These are phyloP conservation scores for Penicillium paneum DNA, from an alignment of 2,329 filamentous ascomycete species.

Conservation along the genomic window DNA sequence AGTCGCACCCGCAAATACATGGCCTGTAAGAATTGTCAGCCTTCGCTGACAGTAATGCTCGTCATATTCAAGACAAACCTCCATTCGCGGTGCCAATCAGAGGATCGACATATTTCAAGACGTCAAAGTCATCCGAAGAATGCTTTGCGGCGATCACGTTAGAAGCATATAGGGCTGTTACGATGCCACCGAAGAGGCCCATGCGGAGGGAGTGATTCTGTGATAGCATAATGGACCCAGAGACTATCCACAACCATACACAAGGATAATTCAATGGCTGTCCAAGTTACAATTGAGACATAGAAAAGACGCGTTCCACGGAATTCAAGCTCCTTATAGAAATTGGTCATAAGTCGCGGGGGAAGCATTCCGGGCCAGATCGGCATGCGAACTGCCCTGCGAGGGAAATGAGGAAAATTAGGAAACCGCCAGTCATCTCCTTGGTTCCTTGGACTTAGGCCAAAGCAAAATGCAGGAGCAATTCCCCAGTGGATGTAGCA, in stretches of 20 bases:
- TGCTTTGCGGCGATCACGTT: constrained; percentile 1
- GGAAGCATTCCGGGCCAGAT: constrained; percentile 20
- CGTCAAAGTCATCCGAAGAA: constrained; percentile 24
- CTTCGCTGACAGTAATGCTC: neutral
- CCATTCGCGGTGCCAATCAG: constrained; percentile 56
- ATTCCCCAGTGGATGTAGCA: constrained; percentile 2
- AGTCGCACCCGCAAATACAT: constrained; percentile 58
- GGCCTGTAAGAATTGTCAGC: constrained; percentile 35
- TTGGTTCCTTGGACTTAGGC: neutral
- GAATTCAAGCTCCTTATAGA: constrained; percentile 11
- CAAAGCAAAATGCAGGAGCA: neutral
- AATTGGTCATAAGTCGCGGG: constrained; percentile 6
- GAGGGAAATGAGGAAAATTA: neutral
- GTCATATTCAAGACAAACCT: constrained; percentile 22
- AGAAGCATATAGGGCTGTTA: constrained; percentile 11
- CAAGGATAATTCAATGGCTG: neutral
- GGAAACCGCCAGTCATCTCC: neutral
- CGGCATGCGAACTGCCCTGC: constrained; percentile 10
- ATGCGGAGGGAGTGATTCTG: neutral
- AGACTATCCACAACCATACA: neutral
- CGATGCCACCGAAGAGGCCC: constrained; percentile 2
- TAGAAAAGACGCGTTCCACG: neutral
- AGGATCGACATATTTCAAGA: constrained; percentile 48
- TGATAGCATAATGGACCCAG: constrained; percentile 7
- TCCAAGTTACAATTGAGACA: neutral